Evolutionary conservation across 1,284 basidiomycete species (phyloP).

Genomic region (Heliocybe sulcata): DNA sequence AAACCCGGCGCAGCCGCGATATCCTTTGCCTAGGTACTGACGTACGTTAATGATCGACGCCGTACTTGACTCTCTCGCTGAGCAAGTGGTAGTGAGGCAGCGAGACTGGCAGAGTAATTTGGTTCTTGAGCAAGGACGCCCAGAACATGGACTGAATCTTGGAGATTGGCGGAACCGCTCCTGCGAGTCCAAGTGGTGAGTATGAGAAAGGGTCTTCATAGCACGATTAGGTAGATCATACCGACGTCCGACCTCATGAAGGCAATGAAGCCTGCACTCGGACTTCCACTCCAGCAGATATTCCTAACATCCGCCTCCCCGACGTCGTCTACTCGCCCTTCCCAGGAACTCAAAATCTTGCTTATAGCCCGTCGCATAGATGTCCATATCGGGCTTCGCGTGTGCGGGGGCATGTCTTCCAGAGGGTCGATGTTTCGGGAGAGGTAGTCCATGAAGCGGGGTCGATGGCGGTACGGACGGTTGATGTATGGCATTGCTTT

Average conservation of each 20-base stretch:
- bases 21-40: constrained; percentile 53
- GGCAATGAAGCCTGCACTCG: constrained; percentile 51
- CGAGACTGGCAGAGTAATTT: constrained; percentile 35
- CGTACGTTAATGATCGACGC: constrained; percentile 51
- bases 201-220: no score
- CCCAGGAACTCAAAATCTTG: constrained; percentile 50
- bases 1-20: constrained; percentile 52
- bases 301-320: constrained; percentile 45
- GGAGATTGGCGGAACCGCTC: constrained; percentile 61
- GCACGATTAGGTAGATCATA: constrained; percentile 14
- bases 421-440: constrained; percentile 53
- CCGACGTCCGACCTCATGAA: constrained; percentile 60
- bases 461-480: constrained; percentile 41
- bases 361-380: constrained; percentile 47
- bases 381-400: constrained; percentile 40
- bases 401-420: constrained; percentile 35
- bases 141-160: constrained; percentile 63
- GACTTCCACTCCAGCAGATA: constrained; percentile 39
- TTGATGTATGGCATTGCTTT: constrained; percentile 61
- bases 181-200: no score
- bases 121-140: constrained; percentile 42
- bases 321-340: constrained; percentile 42
- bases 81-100: constrained; percentile 54
- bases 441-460: constrained; percentile 35
- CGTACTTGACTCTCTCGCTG: constrained; percentile 52